Evolutionary conservation across 169 alveolate genomes (phyloP).

Genomic region (Cryptosporidium xiaoi): DNA sequence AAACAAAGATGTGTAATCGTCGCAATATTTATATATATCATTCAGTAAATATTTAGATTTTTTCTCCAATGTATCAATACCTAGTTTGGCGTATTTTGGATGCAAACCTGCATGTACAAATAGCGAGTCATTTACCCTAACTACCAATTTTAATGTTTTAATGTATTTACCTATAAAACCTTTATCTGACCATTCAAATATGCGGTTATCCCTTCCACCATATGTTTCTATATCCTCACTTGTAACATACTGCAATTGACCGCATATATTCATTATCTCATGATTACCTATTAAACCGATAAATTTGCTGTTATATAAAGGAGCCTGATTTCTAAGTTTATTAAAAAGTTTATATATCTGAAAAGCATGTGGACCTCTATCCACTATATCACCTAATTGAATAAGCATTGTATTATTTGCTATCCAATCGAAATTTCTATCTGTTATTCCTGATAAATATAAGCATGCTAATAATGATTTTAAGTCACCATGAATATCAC

Average conservation of each 20-base stretch:
- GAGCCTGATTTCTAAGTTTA: constrained; percentile 72
- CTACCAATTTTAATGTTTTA: constrained; percentile 45
- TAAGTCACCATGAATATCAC: constrained; percentile 80
- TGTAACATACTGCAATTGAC: constrained; percentile 75
- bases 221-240: constrained; percentile 55
- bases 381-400: constrained; percentile 79
- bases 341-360: constrained; percentile 64
- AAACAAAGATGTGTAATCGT: constrained; percentile 11
- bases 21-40: constrained; percentile 16
- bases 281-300: constrained; percentile 78
- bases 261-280: constrained; percentile 78
- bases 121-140: constrained; percentile 52
- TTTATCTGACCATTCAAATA: constrained; percentile 63
- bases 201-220: constrained; percentile 63
- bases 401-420: constrained; percentile 77
- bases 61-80: constrained; percentile 10
- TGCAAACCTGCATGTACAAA: constrained; percentile 74
- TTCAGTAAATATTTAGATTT: constrained; percentile 7
- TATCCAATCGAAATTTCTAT: constrained; percentile 76
- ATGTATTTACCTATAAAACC: constrained; percentile 68
- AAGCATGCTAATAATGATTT: constrained; percentile 75
- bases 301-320: constrained; percentile 58
- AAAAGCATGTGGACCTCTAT: constrained; percentile 77
- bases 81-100: constrained; percentile 74
- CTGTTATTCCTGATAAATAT: constrained; percentile 76